Evolutionary conservation across 164 flowering plant genomes (phyloP).

Genomic region (Sextonia rubra): DNA sequence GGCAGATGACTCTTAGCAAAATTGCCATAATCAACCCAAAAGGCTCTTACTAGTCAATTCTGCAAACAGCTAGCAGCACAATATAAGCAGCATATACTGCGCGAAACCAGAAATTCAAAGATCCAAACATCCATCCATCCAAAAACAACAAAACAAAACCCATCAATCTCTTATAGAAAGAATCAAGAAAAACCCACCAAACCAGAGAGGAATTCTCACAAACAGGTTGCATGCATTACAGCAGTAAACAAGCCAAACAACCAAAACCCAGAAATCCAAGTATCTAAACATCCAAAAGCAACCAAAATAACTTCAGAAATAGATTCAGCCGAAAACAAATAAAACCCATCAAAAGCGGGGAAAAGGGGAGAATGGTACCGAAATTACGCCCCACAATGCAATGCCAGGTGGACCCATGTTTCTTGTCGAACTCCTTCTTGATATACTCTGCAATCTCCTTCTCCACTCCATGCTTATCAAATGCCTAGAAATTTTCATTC

Average conservation of each 20-base stretch:
- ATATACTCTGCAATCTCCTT: conserved; percentile 93
- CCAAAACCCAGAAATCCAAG: background rate
- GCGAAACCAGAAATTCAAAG: background rate
- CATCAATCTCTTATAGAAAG: background rate
- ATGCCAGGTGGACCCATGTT: conserved; percentile 98
- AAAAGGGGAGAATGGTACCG: conserved; percentile 37
- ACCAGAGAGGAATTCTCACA: background rate
- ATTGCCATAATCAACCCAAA: background rate
- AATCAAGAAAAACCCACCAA: background rate
- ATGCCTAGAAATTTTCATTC: conserved; percentile 43
- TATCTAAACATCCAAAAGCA: background rate
- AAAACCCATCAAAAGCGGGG: background rate
- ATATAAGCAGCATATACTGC: background rate
- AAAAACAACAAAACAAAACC: background rate
- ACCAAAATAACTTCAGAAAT: too few species aligned
- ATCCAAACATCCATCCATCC: background rate
- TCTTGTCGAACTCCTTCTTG: conserved; percentile 95
- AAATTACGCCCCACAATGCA: conserved; percentile 99
- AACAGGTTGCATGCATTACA: background rate
- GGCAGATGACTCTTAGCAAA: background rate
- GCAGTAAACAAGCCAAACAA: background rate
- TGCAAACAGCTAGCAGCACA: background rate
- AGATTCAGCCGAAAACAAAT: background rate
- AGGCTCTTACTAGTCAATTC: background rate
- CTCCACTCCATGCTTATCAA: conserved; percentile 84